Evolutionary conservation across 306 rosid species (phyloP), one percentile per base, ranked within the genome.

Genomic region (Fagus sylvatica): DNA sequence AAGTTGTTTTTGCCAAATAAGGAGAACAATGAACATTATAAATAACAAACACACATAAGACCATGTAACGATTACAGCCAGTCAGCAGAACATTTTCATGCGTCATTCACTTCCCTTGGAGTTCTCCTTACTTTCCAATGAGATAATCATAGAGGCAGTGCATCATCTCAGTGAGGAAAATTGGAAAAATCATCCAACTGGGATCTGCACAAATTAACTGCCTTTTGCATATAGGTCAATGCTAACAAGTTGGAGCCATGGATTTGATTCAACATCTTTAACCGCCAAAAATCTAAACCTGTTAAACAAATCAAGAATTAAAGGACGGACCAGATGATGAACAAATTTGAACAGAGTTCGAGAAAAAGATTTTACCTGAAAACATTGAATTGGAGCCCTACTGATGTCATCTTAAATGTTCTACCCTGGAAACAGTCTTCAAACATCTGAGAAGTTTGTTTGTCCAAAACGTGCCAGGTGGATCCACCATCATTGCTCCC

Each of bases 181-280:
- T 1, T 13, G 41, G 30, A 36, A 17, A 65, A 66, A 66, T 37
- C 48, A 33, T 37, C 40, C 68, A 28, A 33, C 41, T 61, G 36
- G n/a, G 33, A 10, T 22, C 28, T 28, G 49, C 19, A 60, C 2
- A 17, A 5, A 43, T 75, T 75, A 76, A 51, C 48, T 64, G 74
- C 75, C 61, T 76, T 75, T 80, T 15, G 88, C 83, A 73, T 85
- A 95, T 76, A 95, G 90, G 79, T 95, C 97, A 81, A 95, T 89
- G 88, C 92, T 91, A 48, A 96, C 96, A 34, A 95, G 51, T 87
- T 95, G 98, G 74, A 92, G 85, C 84, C 95, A 88, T 10, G 98
- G 85, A 76, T 71, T 92, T 3, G 95, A 84, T 8, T 83, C 76
- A 46, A 62, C 34, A 66, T 92, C 92, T 79, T 84, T 83, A 59